These are phyloP conservation scores for Nakazawaea molendinolei DNA, from an alignment of 805 yeast genomes.

Conservation along the genomic window DNA sequence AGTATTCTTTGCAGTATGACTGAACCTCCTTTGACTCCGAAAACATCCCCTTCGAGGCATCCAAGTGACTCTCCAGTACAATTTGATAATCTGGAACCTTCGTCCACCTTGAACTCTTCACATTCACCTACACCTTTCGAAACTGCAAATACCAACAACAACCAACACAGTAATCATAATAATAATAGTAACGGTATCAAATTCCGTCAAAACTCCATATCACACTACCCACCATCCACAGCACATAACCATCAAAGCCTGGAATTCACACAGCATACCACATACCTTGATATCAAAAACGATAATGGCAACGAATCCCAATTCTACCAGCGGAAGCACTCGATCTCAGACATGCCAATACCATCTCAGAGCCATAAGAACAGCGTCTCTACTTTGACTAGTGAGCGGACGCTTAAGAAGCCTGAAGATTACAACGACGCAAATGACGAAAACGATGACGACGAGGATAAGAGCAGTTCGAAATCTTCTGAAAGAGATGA, in stretches of 20 bases:
- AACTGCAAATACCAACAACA: slow-evolving; percentile 11
- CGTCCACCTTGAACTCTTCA: slow-evolving; percentile 14
- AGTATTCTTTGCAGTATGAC: slow-evolving; percentile 73
- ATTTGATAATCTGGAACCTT: slow-evolving; percentile 13
- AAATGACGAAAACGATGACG: slow-evolving; percentile 13
- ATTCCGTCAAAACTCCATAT: slow-evolving; percentile 34
- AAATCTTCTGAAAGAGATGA: slow-evolving; percentile 16
- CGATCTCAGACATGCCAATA: slow-evolving; percentile 3
- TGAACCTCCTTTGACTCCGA: slow-evolving; percentile 23
- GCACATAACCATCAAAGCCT: background rate
- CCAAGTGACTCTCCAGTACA: slow-evolving; percentile 7
- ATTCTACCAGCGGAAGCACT: too few species aligned
- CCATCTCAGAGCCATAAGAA: slow-evolving; percentile 8
- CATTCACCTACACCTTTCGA: slow-evolving; percentile 15
- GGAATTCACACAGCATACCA: slow-evolving; percentile 14
- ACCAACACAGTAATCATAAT: slow-evolving; percentile 10
- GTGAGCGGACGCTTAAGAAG: slow-evolving; percentile 14
- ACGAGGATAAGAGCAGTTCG: slow-evolving; percentile 5
- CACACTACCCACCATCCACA: slow-evolving; percentile 38
- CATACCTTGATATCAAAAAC: too few species aligned
- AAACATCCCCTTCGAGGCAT: slow-evolving; percentile 6
- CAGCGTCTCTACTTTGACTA: slow-evolving; percentile 6
- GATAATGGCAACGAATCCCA: too few species aligned
- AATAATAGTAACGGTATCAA: slow-evolving; percentile 13
- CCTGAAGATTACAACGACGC: slow-evolving; percentile 17